A percentile compares a stretch with the other conserved stretches of the same genome.
phyloP scores from a whole-genome alignment of 495 filamentous ascomycete genomes.

The Penicillium lividum region DNA sequence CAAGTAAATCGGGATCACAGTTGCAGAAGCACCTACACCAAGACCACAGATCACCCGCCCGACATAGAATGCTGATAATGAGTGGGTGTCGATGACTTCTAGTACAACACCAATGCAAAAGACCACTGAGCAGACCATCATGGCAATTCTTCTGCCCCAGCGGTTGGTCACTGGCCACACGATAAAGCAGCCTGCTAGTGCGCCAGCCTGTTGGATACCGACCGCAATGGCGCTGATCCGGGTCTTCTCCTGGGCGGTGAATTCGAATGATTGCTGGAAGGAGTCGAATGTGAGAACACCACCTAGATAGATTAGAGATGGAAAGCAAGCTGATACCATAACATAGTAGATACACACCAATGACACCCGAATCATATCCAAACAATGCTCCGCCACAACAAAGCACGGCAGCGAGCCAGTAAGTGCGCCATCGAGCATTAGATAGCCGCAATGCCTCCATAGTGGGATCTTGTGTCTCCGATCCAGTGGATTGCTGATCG shows the following conservation, averaged over 20 bases:
- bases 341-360: slow-evolving; percentile 30
- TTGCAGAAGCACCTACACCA: slow-evolving; percentile 57
- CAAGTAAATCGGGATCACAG: slow-evolving; percentile 58
- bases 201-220: slow-evolving; percentile 49
- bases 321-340: not conserved
- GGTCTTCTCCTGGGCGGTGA: slow-evolving; percentile 36
- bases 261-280: slow-evolving; percentile 47
- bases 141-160: slow-evolving; percentile 44
- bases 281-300: slow-evolving; percentile 48
- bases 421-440: slow-evolving; percentile 45
- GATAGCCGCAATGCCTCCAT: slow-evolving; percentile 31
- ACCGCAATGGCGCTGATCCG: slow-evolving; percentile 47
- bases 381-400: slow-evolving; percentile 48
- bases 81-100: slow-evolving; percentile 45
- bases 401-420: slow-evolving; percentile 53
- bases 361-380: slow-evolving; percentile 48
- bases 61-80: slow-evolving; percentile 43
- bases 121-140: slow-evolving; percentile 45
- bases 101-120: slow-evolving; percentile 51
- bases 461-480: not conserved
- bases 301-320: slow-evolving; percentile 29
- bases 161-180: slow-evolving; percentile 51
- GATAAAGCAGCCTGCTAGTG: slow-evolving; percentile 49
- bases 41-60: slow-evolving; percentile 56
- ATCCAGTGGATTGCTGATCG: slow-evolving; percentile 10